These are phyloP conservation scores for Malus fusca DNA, from an alignment of 306 rosid genomes.

Conservation along the genomic window DNA sequence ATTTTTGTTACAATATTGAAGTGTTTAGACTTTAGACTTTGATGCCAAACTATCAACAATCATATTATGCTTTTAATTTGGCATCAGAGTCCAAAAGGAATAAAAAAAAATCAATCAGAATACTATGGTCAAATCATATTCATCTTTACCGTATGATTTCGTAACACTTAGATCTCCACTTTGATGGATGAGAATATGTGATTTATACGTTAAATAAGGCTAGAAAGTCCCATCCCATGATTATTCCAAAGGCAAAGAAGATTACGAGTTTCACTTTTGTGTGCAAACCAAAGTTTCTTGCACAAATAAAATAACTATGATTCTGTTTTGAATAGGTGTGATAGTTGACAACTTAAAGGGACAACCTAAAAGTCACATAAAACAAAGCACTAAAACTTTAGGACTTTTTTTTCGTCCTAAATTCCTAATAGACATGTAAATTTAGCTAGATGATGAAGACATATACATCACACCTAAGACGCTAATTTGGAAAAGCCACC, in stretches of 20 bases:
- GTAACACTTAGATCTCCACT: not conserved
- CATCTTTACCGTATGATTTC: not conserved
- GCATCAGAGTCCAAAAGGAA: not conserved
- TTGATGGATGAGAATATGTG: not conserved
- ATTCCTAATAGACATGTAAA: not conserved
- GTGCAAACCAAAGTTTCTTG: not conserved
- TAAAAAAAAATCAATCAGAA: too few relatives aligned
- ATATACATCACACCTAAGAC: not conserved
- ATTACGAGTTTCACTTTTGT: conserved; percentile 3
- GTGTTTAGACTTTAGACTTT: not conserved
- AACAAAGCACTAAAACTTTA: not conserved
- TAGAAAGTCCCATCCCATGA: conserved; percentile 1
- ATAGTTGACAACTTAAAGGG: conserved; percentile 25
- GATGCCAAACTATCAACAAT: not conserved
- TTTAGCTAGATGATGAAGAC: not conserved
- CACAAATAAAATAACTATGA: not conserved
- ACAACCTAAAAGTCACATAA: not conserved
- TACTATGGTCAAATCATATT: too few relatives aligned
- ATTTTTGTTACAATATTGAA: not conserved
- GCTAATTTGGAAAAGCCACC: not conserved
- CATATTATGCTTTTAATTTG: not conserved
- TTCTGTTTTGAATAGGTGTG: conserved; percentile 14
- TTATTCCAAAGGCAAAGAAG: conserved; percentile 12
- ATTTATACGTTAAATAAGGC: not conserved
- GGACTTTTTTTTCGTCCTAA: not conserved